phyloP scores from a whole-genome alignment of 352 stramenopile species.

The Pythium rhizo-oryzae region DNA sequence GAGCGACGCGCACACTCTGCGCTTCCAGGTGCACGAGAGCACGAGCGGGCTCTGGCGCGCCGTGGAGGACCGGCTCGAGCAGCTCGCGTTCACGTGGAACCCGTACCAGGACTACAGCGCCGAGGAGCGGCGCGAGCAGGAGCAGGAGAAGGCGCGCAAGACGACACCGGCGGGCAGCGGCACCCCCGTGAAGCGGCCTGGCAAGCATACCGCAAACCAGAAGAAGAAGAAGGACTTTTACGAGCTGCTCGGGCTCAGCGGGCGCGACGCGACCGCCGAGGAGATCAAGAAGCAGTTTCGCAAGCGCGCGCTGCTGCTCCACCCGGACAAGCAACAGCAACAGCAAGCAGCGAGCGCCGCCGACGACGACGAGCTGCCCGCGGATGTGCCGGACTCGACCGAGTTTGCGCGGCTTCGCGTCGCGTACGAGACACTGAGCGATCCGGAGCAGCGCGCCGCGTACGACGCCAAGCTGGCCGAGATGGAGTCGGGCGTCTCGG shows the following conservation, averaged over 20 bases:
- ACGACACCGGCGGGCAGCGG: background rate
- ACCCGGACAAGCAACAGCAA: conserved; percentile 70
- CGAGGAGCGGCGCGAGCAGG: conserved; percentile 26
- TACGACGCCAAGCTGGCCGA: conserved; percentile 63
- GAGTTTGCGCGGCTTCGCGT: conserved; percentile 69
- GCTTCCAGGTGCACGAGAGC: conserved; percentile 63
- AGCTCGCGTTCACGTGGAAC: conserved; percentile 70
- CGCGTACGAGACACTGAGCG: conserved; percentile 77
- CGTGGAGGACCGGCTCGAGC: conserved; percentile 59
- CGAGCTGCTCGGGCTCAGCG: conserved; percentile 49
- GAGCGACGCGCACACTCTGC: conserved; percentile 64
- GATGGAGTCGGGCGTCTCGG: conserved; percentile 2
- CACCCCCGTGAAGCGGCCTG: conserved; percentile 17
- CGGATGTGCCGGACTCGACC: conserved; percentile 31
- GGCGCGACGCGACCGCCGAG: conserved; percentile 33
- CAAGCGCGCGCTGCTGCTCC: conserved; percentile 59
- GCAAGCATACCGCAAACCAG: background rate
- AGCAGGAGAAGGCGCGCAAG: conserved; percentile 9
- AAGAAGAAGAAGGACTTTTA: conserved; percentile 69
- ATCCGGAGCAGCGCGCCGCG: conserved; percentile 47
- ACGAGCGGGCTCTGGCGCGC: conserved; percentile 59
- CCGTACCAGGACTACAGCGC: conserved; percentile 65
- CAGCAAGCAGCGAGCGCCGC: conserved; percentile 8
- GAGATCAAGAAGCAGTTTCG: conserved; percentile 73
- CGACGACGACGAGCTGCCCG: conserved; percentile 1